Base-by-base conservation (phyloP, 2,329 filamentous ascomycete genomes). In the Talaromyces sp. region DNA sequence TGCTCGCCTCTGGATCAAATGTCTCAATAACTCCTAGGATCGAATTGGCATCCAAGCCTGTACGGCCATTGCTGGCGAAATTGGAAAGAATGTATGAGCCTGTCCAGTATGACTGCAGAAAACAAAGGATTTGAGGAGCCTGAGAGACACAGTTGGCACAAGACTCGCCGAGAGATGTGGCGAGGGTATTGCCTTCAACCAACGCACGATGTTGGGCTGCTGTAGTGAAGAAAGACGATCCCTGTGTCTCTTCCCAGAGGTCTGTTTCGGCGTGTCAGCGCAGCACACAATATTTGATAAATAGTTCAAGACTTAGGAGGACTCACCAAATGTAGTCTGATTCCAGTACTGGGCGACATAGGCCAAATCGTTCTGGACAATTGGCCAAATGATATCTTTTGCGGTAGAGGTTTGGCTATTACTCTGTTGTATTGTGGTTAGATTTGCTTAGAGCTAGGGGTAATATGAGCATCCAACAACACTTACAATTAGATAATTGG, bases 241-340 rank as follows among this genome's bases (percentile, higher is more conserved):
- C 89, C 31, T 82, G 80, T 22, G 93, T 86, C 77, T 94, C 91
- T 75, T 94, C 91, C 91, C 91, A 94, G 10, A 94, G 82, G 74
- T 94, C 73, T 73, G 3, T 33, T 25, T 33, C 9, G 13, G 19
- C 37, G 8, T 35, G 17, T 66, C 31, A 63, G 61, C 25, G 33
- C 52, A 15, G n/a, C 9, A 27, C 35, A 41, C 25, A n/a, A 25
- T 52, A 9, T 27, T 3, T 5, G 13, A 22, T 15, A 8, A 4
- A 6, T 41, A 43, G 22, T 31, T 39, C 10, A 33, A 2, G 19
- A n/a, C 33, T 25, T 2, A 19, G 15, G 9, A 43, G 13, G 35
- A 17, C 67, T 43, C 65, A 72, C 71, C 91, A 70, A 87, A 93
- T 17, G 79, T 80, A 10, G 82, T 82, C 64, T 81, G 76, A 67